Evolutionary conservation across 75 land plant species (phyloP).

Genomic region (Chamaecyparis obtusa): DNA sequence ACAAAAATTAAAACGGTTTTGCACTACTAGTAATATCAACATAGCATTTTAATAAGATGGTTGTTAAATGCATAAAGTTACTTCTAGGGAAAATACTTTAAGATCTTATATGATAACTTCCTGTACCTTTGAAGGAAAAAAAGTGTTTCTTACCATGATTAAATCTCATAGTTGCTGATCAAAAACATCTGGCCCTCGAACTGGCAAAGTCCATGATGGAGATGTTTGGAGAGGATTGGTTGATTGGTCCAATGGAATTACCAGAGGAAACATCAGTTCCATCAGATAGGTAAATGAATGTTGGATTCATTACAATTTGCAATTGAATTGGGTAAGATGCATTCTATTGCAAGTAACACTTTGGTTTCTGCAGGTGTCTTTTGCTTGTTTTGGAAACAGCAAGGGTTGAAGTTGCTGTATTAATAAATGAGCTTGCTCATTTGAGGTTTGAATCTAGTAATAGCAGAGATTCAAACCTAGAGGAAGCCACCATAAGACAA

Average conservation of each 20-base stretch:
- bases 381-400: constrained; percentile 66
- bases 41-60: neutral
- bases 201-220: constrained; percentile 66
- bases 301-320: neutral
- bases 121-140: neutral
- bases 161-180: constrained; percentile 39
- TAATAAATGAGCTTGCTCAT: constrained; percentile 62
- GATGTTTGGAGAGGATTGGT: constrained; percentile 74
- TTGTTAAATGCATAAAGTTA: neutral
- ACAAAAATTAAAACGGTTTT: neutral
- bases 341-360: neutral
- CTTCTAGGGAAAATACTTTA: neutral
- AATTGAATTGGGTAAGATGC: neutral
- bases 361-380: constrained; percentile 36
- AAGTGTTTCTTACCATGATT: neutral
- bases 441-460: constrained; percentile 55
- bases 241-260: constrained; percentile 41
- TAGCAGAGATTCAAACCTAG: constrained; percentile 17
- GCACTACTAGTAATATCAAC: neutral
- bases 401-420: constrained; percentile 67
- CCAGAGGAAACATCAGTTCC: constrained; percentile 47
- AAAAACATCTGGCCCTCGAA: constrained; percentile 65
- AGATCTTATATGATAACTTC: neutral
- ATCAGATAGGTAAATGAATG: constrained; percentile 51
- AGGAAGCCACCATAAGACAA: constrained; percentile 29